phyloP scores from a whole-genome alignment of 176 grass and related monocot genomes.

The Aegilops sharonensis region DNA sequence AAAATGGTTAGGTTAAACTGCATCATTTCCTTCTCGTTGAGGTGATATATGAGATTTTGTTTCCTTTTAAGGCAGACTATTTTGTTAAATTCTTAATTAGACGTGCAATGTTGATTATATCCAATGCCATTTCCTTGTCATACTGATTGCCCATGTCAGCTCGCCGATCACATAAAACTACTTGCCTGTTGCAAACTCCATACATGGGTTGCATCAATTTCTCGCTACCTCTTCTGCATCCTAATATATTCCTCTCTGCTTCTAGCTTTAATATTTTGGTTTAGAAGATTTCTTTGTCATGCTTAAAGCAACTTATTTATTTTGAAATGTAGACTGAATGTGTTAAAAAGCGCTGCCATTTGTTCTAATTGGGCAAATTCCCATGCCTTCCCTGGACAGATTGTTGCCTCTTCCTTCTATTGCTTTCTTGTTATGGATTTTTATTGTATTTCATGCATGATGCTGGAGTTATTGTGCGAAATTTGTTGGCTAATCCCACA shows the following conservation, averaged over 20 bases:
- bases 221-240: neutral
- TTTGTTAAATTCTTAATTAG: neutral
- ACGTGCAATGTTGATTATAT: neutral
- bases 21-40: neutral
- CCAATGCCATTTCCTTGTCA: neutral
- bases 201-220: neutral
- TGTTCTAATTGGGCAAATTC: neutral
- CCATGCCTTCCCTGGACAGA: neutral
- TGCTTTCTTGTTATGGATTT: slow-evolving; percentile 9
- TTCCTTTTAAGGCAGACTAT: neutral
- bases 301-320: neutral
- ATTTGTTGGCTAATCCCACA: slow-evolving; percentile 17
- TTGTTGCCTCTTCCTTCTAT: neutral
- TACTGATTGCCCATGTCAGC: neutral
- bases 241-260: neutral
- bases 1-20: neutral
- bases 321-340: neutral
- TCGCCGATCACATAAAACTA: neutral
- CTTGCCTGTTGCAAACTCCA: neutral
- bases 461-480: neutral
- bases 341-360: neutral
- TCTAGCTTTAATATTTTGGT: neutral
- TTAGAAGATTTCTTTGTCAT: neutral
- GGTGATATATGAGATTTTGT: neutral
- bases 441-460: neutral